Base-by-base conservation (phyloP, 176 grass and related monocot species). In the Aegilops bicornis region DNA sequence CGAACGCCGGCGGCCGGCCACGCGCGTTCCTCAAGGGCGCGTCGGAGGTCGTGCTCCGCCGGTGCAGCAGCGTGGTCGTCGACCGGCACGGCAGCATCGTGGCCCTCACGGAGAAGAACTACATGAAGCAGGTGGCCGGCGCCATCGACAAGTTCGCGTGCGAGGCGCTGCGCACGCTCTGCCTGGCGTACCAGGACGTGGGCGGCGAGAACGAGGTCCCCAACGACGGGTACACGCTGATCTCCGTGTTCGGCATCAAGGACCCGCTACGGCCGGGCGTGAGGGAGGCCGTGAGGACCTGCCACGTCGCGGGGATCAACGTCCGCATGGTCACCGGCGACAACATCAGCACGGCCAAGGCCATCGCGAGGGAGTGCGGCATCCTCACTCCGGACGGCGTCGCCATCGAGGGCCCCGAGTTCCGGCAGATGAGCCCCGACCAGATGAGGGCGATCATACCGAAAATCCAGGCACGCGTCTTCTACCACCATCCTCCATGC, bases 301-400 rank as follows among this genome's bases (percentile, higher is more conserved):
- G 96, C 68, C 83, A 78, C 19, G 88, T 80, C 20, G 96, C 96
- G 4, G 96, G 96, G 22, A 95, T 98, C 85, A 94, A 89, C 47
- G 93, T 98, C 39, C 90, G 96, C 30, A 98, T 98, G 96, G 96
- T 98, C 78, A 98, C 96, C 22, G 96, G 96, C 14, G 96, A 98
- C 73, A 98, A 98, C 83, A 98, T 98, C 64, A 98, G 87, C 86
- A 98, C 93, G 22, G 96, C 96, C 1, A 98, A 98, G 74, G 96
- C 96, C 3, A 98, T 98, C 23, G 96, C 96, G 1, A 93, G 73
- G 82, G 96, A 98, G 75, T 98, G 96, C 67, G 96, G 96, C 84
- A 98, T 98, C 43, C 89, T 98, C 10, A 98, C 93, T 0, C 91
- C 87, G 36, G 96, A 90, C 42, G 96, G 96, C 75, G 72, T 98